Evolutionary conservation across 495 filamentous ascomycete species (phyloP).

Genomic region (Pseudomonodictys pantanalensis): DNA sequence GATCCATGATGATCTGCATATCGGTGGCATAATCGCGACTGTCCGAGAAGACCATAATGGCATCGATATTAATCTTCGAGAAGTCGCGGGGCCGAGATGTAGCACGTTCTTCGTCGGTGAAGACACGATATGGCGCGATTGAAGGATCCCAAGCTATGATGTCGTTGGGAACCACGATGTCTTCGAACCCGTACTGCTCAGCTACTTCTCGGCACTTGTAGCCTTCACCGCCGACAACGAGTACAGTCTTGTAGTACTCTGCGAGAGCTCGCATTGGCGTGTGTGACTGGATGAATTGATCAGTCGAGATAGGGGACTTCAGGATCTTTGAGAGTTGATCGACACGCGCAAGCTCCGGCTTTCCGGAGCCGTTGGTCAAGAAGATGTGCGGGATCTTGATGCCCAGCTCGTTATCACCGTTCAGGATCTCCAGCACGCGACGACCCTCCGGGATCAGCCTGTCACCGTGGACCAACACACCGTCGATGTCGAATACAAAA

Average conservation of each 20-base stretch:
- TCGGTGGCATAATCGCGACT: constrained; percentile 81
- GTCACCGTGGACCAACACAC: constrained; percentile 64
- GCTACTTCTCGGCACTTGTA: constrained; percentile 66
- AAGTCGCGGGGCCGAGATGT: constrained; percentile 63
- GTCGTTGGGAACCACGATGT: constrained; percentile 65
- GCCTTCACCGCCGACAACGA: constrained; percentile 65
- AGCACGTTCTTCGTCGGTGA: constrained; percentile 57
- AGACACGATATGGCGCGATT: constrained; percentile 60
- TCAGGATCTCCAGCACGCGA: constrained; percentile 60
- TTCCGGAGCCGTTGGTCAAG: constrained; percentile 65
- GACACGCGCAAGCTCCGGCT: constrained; percentile 56
- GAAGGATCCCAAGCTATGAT: constrained; percentile 60
- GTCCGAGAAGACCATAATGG: constrained; percentile 80
- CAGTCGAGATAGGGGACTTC: constrained; percentile 54
- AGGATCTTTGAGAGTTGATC: constrained; percentile 60
- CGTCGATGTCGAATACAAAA: constrained; percentile 67
- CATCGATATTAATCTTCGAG: constrained; percentile 68
- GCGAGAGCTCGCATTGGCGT: constrained; percentile 65
- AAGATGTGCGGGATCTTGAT: constrained; percentile 72
- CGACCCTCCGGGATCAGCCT: constrained; percentile 59
- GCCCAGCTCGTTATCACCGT: constrained; percentile 65
- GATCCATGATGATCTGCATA: constrained; percentile 80
- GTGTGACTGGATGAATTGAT: constrained; percentile 68
- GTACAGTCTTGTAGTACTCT: constrained; percentile 63
- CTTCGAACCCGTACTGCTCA: constrained; percentile 62